Evolutionary conservation across 2,329 filamentous ascomycete genomes (phyloP), one percentile per base, ranked within the genome.

Genomic region (Fusarium paranaense): DNA sequence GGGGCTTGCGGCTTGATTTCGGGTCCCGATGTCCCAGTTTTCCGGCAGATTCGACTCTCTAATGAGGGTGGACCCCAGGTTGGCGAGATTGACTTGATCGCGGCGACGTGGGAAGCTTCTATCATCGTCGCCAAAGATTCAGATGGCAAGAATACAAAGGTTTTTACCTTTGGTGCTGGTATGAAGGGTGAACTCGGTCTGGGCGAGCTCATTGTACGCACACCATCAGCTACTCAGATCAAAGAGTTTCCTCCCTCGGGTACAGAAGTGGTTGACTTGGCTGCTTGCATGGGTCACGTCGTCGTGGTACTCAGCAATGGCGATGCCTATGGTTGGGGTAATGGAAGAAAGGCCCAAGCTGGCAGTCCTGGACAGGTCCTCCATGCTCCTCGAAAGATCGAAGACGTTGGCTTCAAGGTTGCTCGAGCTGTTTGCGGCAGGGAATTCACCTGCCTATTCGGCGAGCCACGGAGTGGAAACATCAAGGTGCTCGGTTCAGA

Each of bases 321-420:
- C 0, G 88, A 93, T 18, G 91, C 92, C 2, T 97, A 93, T 80
- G 95, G 95, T 3, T 98, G 96, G 96, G 97, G 97, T 0, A 94
- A 91, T 77, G 92, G 93, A 16, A 89, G 95, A 27, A 97, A 98
- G 80, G 94, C 94, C 0, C 96, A 99, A 81, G 84, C 97, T 1
- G 95, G 95, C 1, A 82, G 85, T 47, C 87, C 88, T 0, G 83
- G 84, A 32, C 85, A 84, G 7, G 80, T 91, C 32, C 80, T 92
- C 3, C 87, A 89, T 83, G 79, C 78, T 18, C 95, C 95, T 6
- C 85, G 89, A 11, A 91, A 86, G 81, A 87, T 97, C 25, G 83
- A 84, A 18, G 83, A 85, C 3, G 81, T 89, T 22, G 80, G 82
- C 5, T 97, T 97, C 81, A 84, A 83, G n/a, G 92, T 92, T 3